Evolutionary conservation across 257 asterid species (phyloP), one percentile per base, ranked within the genome.

Genomic region (Nicotiana knightiana): DNA sequence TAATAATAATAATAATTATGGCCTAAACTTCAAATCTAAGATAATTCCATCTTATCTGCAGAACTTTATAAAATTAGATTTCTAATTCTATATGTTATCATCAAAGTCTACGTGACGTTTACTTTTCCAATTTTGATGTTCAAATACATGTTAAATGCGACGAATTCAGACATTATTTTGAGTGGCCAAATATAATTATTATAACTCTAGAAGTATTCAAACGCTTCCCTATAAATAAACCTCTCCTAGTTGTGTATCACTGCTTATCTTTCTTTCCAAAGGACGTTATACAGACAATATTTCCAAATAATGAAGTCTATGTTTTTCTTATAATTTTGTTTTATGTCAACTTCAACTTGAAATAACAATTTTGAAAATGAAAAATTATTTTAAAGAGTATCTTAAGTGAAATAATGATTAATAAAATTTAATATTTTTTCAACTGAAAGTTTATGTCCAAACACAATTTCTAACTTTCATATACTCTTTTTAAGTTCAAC

Each of bases 51-150:
- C 21, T 9, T 12, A 46, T 70, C 59, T 70, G 58, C 33, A 70
- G 11, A 70, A n/a, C 37, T 21, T 39, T 70, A 2, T n/a, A 68
- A 67, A 21, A 71, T 71, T 21, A 21, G 28, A 43, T 21, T 43
- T 24, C 21, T 21, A 71, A 71, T 71, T 71, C 59, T 71, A n/a
- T 46, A 43, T 71, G 78, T 71, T 46, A 71, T 71, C 78, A 71
- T 71, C 7, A 71, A 53, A 43, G 37, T 71, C 37, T 71, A 71
- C 59, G 11, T 21, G 6, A 46, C 11, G 59, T 71, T 46, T 46
- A 71, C 37, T 71, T 71, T 43, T 21, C 37, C 37, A 43, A 11
- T 43, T 43, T 71, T 46, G 37, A 24, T 21, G 59, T 70, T 70
- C 58, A 70, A 39, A 39, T 43, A 10, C 28, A 10, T 21, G n/a